Base-by-base conservation (phyloP, 805 yeast genomes). In the Schwanniomyces yamadae region DNA sequence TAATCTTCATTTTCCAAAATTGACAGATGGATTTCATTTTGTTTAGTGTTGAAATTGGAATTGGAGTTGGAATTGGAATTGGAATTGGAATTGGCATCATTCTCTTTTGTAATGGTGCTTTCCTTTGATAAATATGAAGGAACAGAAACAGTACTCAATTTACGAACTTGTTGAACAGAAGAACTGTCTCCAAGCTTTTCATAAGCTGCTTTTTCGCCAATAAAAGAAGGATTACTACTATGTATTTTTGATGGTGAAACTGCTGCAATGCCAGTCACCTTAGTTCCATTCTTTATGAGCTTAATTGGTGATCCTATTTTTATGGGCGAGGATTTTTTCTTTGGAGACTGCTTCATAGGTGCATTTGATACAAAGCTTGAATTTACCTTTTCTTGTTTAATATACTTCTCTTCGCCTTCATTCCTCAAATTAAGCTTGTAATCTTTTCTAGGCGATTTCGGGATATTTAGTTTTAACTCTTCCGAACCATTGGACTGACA, bases 241-340 rank as follows among this genome's bases (percentile, higher is more conserved):
- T 24, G 5, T 14, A 22, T 23, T 12, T 16, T 24, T 3, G 28
- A 16, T 21, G 39, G 28, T 14, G 40, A 14, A 6, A 42, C 48
- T 20, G 46, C 44, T 16, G 36, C 42, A 10, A 54, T 44, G 1
- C 58, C 60, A 0, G 63, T 57, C 5, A 61, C 58, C 1, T 57
- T 37, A 1, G 55, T 50, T 14, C 60, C 61, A 7, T 55, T 50
- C 38, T 55, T 62, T 9, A 61, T 54, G 19, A 66, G 39, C 38
- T 53, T 57, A 20, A 65, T 49, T 1, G 73, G 73, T 4, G 69
- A 61, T n/a, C 61, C 57, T 31, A 66, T 61, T 41, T 66, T 66
- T 22, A 66, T 66, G 3, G 69, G 66, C 19, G 52, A 39, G 13
- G 24, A 34, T 21, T 33, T 41, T 8, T 33, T 43, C 37, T 21